Base-by-base conservation (phyloP, 352 stramenopile species). In the Phytophthora pluvialis region DNA sequence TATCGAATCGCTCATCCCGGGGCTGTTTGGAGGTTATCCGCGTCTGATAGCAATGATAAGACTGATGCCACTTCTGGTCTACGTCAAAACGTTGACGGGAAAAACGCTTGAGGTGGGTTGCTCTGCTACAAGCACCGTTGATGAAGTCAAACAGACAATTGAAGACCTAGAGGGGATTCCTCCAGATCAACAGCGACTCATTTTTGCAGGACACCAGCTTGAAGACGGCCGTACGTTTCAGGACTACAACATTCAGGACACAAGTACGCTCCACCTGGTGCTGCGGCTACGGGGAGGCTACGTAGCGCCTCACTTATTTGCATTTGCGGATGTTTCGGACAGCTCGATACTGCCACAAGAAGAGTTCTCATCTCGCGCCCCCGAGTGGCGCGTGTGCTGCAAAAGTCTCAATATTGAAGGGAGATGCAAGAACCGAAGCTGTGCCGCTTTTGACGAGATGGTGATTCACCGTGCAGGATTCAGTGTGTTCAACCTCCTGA, bases 401-500 rank as follows among this genome's bases (percentile, higher is more conserved):
- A 43, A 67, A 49, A 60, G 73, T 0, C 56, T 78, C 11, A 77
- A 77, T 13, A 62, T 80, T 35, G 73, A 81, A 67, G 73, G 68
- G 5, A 48, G 33, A 10, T 80, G 69, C 39, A 15, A 10, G n/a
- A 75, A 62, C 4, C 10, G 0, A 0, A 8, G 11, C 0, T 81
- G 69, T 33, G 18, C 10, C 13, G 68, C 73, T 10, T 73, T 70
- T 51, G 12, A 25, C 0, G 1, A 67, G 0, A 69, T 76, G 57
- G 33, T 75, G 15, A 69, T 81, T 25, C 28, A 65, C 7, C 62
- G 5, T 0, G 53, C 42, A 10, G 32, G 43, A 0, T 72, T 72
- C 15, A n/a, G 40, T 0, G 4, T 44, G n/a, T 67, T 80, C 28
- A 76, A 80, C 43, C 29, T 80, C 1, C 28, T 66, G 1, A 8